These are phyloP conservation scores for Kodamaea kaohsiungensis DNA, from an alignment of 805 yeast species.

Conservation along the genomic window DNA sequence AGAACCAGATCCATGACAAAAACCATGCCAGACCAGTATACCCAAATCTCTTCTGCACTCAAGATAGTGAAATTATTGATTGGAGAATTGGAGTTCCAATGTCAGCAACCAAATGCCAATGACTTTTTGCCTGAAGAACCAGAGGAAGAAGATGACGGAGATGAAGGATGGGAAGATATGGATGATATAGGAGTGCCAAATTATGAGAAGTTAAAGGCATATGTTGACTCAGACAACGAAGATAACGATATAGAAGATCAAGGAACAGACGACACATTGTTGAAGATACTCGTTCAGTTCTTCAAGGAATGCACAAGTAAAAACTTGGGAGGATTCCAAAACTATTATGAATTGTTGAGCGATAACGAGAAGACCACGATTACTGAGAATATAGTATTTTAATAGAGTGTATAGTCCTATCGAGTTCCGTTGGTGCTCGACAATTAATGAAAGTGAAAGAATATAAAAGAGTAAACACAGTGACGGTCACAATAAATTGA, in stretches of 20 bases:
- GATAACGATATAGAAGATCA: constrained; percentile 33
- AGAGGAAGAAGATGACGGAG: constrained; percentile 37
- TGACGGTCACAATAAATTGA: no score
- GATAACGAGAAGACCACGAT: constrained; percentile 57
- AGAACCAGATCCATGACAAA: constrained; percentile 85
- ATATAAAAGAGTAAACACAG: no score
- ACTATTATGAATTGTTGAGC: constrained; percentile 46
- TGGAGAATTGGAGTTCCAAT: constrained; percentile 68
- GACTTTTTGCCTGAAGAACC: constrained; percentile 30
- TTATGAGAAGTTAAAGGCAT: constrained; percentile 61
- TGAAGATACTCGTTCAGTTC: constrained; percentile 47
- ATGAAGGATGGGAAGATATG: constrained; percentile 75
- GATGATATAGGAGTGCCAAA: constrained; percentile 66
- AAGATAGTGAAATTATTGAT: constrained; percentile 74
- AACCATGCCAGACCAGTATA: constrained; percentile 58
- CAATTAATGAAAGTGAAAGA: no score
- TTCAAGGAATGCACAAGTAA: constrained; percentile 57
- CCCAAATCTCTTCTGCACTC: constrained; percentile 64
- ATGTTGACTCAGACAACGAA: constrained; percentile 49
- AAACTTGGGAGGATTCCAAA: constrained; percentile 52
- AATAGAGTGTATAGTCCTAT: constrained; percentile 1
- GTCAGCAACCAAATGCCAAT: constrained; percentile 47
- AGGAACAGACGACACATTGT: constrained; percentile 35
- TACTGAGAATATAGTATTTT: constrained; percentile 49
- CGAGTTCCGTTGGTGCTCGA: no score